Evolutionary conservation across 306 rosid species (phyloP).

Genomic region (Carpinus fangiana): DNA sequence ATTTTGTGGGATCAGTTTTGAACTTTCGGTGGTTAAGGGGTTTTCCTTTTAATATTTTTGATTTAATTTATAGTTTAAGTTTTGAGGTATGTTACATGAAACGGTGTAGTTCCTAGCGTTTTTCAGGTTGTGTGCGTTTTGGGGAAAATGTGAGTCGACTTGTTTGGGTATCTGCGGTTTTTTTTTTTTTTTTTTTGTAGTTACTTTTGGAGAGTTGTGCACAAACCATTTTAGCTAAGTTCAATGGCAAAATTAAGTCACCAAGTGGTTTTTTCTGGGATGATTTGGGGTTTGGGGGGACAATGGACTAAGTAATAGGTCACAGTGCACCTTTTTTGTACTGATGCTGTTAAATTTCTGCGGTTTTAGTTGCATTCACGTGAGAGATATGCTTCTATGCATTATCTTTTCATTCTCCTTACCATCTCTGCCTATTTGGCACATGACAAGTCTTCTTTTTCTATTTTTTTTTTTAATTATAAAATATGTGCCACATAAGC

Average conservation of each 20-base stretch:
- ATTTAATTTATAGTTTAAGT: neutral
- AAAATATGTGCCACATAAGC: no score
- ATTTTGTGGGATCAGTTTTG: neutral
- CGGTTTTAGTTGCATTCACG: neutral
- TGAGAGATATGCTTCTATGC: no score
- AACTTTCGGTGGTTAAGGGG: neutral
- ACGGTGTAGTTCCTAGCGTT: neutral
- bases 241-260: neutral
- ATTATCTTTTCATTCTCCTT: no score
- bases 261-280: neutral
- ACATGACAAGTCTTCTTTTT: no score
- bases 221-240: neutral
- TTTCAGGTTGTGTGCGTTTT: neutral
- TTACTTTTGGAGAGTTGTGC: neutral
- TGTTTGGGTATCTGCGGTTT: neutral
- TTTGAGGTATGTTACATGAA: neutral
- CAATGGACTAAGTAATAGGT: neutral
- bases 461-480: no score
- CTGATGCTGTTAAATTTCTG: neutral
- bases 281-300: neutral
- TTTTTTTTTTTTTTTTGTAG: neutral
- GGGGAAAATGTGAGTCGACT: neutral
- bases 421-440: no score
- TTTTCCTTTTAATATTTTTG: neutral
- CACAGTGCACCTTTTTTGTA: neutral